A percentile compares a stretch with the other conserved stretches of the same genome.
Evolutionary conservation across 2,329 filamentous ascomycete species (phyloP).

Genomic region (Microsporum audouinii): DNA sequence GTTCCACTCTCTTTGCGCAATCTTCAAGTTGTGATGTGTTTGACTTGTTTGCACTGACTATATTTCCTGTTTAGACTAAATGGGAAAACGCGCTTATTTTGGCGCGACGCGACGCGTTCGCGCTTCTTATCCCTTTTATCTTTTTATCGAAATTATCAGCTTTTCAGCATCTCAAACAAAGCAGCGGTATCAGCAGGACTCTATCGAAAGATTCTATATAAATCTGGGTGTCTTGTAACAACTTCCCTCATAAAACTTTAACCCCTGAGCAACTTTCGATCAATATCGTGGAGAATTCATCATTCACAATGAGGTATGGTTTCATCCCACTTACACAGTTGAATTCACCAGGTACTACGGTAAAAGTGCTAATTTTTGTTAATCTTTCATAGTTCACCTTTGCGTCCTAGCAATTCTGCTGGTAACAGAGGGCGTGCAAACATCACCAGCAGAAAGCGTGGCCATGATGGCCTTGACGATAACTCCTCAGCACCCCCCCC

Average conservation of each 20-base stretch:
- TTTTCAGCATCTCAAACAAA: not conserved
- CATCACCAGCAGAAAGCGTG: conserved; percentile 48
- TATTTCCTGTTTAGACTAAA: conserved; percentile 24
- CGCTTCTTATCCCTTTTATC: not conserved
- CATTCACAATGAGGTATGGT: conserved; percentile 5
- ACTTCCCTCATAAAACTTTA: too few relatives aligned
- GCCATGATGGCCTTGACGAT: conserved; percentile 51
- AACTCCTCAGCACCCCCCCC: conserved; percentile 49
- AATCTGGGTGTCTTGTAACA: too few relatives aligned
- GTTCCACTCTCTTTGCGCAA: not conserved
- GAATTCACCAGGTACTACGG: not conserved
- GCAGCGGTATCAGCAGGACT: not conserved
- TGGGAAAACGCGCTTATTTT: conserved; percentile 19
- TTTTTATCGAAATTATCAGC: not conserved
- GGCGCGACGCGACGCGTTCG: conserved; percentile 11
- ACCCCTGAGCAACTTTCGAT: not conserved
- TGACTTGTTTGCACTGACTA: conserved; percentile 19
- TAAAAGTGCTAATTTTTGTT: not conserved
- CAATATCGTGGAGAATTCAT: not conserved
- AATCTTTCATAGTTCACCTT: conserved; percentile 55
- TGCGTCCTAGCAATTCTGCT: conserved; percentile 68
- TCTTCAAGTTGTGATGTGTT: conserved; percentile 13
- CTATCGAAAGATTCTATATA: too few relatives aligned
- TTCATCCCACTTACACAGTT: not conserved
- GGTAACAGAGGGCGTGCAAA: conserved; percentile 60